Percentiles rank a stretch among this genome's conserved stretches.
Conservation (phyloP, 192 early-diverging fungal genomes). For the Spinellus fusiger region DNA sequence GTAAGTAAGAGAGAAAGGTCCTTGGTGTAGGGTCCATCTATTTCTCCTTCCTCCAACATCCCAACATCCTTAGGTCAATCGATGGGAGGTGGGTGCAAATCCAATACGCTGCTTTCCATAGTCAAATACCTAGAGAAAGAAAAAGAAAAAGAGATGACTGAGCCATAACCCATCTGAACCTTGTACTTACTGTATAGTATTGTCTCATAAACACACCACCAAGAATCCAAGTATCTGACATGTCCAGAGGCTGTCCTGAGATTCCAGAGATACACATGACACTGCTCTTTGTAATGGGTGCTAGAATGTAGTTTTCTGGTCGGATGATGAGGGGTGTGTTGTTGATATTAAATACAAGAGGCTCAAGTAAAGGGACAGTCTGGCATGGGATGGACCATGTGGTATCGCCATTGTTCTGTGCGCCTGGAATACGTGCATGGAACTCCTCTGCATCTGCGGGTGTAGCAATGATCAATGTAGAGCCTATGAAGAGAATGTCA, state of each 20-base stretch:
- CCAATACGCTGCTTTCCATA: neutral
- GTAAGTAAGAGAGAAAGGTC: too few species aligned
- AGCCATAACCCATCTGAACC: too few species aligned
- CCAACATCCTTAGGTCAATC: neutral
- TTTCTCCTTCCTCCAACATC: too few species aligned
- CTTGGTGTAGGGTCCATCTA: too few species aligned
- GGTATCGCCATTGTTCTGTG: constrained; percentile 13
- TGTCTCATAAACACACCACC: constrained; percentile 20
- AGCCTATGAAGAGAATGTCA: constrained; percentile 3
- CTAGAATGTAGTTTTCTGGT: constrained; percentile 8
- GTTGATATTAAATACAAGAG: neutral
- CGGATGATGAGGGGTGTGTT: neutral
- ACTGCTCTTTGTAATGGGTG: constrained; percentile 1
- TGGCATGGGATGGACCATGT: constrained; percentile 18
- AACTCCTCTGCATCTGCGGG: constrained; percentile 30
- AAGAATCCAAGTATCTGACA: constrained; percentile 13
- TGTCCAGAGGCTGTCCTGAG: constrained; percentile 6
- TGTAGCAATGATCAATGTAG: constrained; percentile 43
- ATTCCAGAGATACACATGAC: constrained; percentile 18
- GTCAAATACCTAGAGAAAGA: neutral
- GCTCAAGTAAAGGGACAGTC: neutral
- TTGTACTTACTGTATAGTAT: constrained; percentile 27
- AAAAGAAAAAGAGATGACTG: neutral
- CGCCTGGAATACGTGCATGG: constrained; percentile 34
- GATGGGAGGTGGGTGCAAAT: neutral